Conservation (phyloP, 352 stramenopile species). For the Phytopythium litorale region DNA sequence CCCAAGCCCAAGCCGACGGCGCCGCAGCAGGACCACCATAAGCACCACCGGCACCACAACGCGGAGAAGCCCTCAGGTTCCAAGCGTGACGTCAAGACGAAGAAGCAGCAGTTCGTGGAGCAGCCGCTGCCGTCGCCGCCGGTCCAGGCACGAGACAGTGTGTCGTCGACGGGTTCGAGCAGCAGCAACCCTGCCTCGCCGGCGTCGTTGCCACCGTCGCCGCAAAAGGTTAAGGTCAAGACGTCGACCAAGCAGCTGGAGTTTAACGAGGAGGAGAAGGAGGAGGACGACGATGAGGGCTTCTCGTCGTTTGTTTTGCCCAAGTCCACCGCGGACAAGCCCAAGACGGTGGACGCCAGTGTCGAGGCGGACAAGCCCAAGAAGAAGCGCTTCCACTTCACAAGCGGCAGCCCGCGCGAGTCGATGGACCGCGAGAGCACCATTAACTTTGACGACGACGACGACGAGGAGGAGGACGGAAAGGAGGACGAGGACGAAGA, state of each 20-base stretch:
- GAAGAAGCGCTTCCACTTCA: slow-evolving; percentile 43
- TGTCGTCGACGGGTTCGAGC: slow-evolving; percentile 22
- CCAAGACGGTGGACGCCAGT: slow-evolving; percentile 11
- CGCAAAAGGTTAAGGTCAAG: slow-evolving; percentile 2
- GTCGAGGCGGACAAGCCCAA: slow-evolving; percentile 10
- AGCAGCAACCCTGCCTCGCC: slow-evolving; percentile 23
- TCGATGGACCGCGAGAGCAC: slow-evolving; percentile 27
- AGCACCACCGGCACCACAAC: slow-evolving; percentile 12
- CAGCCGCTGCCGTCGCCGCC: slow-evolving; percentile 18
- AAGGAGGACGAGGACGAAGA: slow-evolving; percentile 48
- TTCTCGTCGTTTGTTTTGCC: slow-evolving; percentile 27
- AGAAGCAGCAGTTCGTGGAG: slow-evolving; percentile 6
- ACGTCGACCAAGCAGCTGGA: slow-evolving; percentile 2
- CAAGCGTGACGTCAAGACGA: slow-evolving; percentile 5
- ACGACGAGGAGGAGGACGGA: slow-evolving; percentile 41
- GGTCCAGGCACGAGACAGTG: slow-evolving; percentile 15
- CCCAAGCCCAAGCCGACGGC: slow-evolving; percentile 13
- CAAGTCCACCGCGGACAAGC: slow-evolving; percentile 20
- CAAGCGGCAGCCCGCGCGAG: slow-evolving; percentile 18
- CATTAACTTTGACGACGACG: slow-evolving; percentile 29
- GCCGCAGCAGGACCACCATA: slow-evolving; percentile 7
- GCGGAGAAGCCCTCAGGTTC: slow-evolving; percentile 4
- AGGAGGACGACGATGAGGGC: slow-evolving; percentile 16
- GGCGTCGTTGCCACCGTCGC: slow-evolving; percentile 18
- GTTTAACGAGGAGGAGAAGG: slow-evolving; percentile 21